These are phyloP conservation scores for Canariomyces notabilis DNA, from an alignment of 2,329 filamentous ascomycete genomes.

Conservation along the genomic window DNA sequence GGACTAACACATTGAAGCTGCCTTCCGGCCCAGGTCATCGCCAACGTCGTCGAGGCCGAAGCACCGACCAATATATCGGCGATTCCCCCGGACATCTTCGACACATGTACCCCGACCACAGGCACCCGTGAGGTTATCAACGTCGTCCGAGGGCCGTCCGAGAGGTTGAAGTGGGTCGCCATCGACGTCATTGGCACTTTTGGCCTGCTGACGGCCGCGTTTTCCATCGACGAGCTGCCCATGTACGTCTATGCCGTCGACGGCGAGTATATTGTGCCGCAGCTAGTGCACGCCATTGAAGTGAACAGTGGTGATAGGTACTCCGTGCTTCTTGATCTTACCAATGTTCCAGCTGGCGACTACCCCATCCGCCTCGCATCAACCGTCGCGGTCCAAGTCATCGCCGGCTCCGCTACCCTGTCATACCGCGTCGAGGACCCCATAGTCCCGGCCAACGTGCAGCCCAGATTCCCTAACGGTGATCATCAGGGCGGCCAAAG, in stretches of 20 bases:
- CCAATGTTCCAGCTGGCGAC: conserved; percentile 37
- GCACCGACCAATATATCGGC: not conserved
- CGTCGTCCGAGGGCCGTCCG: not conserved
- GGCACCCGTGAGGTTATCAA: not conserved
- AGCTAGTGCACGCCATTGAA: conserved; percentile 42
- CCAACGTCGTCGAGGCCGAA: not conserved
- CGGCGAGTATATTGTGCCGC: conserved; percentile 49
- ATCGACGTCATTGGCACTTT: conserved; percentile 52
- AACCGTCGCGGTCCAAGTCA: conserved; percentile 45
- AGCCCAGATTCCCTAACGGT: too few relatives aligned
- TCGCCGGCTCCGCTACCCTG: conserved; percentile 48
- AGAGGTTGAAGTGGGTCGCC: conserved; percentile 39
- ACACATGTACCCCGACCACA: not conserved
- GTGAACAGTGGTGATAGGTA: conserved; percentile 50
- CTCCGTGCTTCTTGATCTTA: conserved; percentile 44
- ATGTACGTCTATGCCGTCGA: conserved; percentile 53
- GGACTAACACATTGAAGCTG: not conserved
- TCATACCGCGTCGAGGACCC: conserved; percentile 31
- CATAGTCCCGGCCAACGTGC: too few relatives aligned
- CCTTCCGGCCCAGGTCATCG: not conserved
- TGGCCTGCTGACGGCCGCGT: conserved; percentile 37
- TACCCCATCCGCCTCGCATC: conserved; percentile 53
- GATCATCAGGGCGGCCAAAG: too few relatives aligned
- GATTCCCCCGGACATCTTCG: not conserved
- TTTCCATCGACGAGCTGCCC: conserved; percentile 49